phyloP scores from a whole-genome alignment of 768 basidiomycete species.

The Amanita molliuscula region DNA sequence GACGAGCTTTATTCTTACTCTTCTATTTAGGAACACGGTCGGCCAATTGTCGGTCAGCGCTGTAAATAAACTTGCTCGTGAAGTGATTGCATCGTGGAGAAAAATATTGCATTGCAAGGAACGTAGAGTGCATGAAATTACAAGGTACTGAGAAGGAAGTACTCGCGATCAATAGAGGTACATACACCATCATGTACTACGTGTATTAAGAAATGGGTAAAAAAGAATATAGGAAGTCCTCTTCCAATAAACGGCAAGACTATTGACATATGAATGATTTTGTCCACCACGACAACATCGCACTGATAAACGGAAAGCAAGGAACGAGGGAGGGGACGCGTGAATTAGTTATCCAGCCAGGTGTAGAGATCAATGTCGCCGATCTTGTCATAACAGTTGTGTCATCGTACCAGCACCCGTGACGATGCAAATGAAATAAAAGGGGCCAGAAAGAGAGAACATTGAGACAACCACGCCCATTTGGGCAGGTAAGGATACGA shows the following conservation, averaged over 20 bases:
- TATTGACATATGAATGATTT: background rate
- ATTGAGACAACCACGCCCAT: conserved; percentile 4
- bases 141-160: background rate
- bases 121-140: conserved; percentile 8
- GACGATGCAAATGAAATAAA: too few species aligned
- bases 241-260: background rate
- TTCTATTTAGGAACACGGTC: conserved; percentile 62
- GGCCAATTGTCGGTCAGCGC: conserved; percentile 71
- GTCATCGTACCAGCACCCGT: background rate
- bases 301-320: conserved; percentile 2
- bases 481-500: too few species aligned
- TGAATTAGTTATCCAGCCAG: background rate
- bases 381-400: background rate
- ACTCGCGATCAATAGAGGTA: conserved; percentile 1
- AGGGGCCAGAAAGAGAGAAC: too few species aligned
- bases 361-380: background rate
- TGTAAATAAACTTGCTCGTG: conserved; percentile 51
- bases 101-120: conserved; percentile 9
- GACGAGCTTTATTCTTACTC: background rate
- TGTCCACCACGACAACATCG: conserved; percentile 9
- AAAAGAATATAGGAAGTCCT: background rate
- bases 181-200: background rate
- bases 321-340: conserved; percentile 1
- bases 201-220: background rate
- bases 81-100: background rate